These are phyloP conservation scores for Lonicera japonica DNA, from an alignment of 129 eudicot species.

Conservation along the genomic window DNA sequence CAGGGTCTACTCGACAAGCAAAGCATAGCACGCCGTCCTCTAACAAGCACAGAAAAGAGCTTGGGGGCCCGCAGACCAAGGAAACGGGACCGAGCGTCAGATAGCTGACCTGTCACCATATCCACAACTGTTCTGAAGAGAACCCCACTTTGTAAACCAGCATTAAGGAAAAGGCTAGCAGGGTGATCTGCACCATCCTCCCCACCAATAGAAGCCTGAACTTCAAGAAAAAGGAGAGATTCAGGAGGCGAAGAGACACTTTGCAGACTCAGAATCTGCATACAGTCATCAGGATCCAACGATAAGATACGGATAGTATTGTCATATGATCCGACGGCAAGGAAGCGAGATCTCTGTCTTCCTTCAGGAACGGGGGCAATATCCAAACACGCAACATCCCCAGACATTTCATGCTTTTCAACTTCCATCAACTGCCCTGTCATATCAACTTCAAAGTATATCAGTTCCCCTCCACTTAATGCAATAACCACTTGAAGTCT, in stretches of 20 bases:
- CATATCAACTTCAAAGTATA: slow-evolving; percentile 94
- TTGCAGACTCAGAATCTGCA: slow-evolving; percentile 86
- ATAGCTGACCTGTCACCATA: slow-evolving; percentile 95
- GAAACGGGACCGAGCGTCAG: slow-evolving; percentile 96
- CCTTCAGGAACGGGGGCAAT: slow-evolving; percentile 99
- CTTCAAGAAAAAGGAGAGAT: slow-evolving; percentile 93
- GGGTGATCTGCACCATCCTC: slow-evolving; percentile 99
- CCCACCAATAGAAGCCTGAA: slow-evolving; percentile 95
- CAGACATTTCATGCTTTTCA: slow-evolving; percentile 95
- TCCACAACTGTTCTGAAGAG: slow-evolving; percentile 94
- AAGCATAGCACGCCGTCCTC: slow-evolving; percentile 96
- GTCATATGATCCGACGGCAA: slow-evolving; percentile 97
- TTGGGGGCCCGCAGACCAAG: slow-evolving; percentile 92
- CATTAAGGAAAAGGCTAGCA: slow-evolving; percentile 83
- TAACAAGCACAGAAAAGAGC: slow-evolving; percentile 72
- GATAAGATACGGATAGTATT: slow-evolving; percentile 85
- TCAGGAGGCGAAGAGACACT: slow-evolving; percentile 97
- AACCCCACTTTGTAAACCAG: slow-evolving; percentile 94
- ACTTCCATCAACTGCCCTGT: slow-evolving; percentile 95
- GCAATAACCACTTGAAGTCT: slow-evolving; percentile 97
- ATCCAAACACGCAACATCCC: slow-evolving; percentile 98
- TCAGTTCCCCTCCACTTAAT: slow-evolving; percentile 91
- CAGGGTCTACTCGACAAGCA: slow-evolving; percentile 98
- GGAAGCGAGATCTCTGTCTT: slow-evolving; percentile 89
- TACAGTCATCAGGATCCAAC: slow-evolving; percentile 93